Evolutionary conservation across 306 rosid genomes (phyloP), one percentile per base, ranked within the genome.

Genomic region (Trifolium fragiferum): DNA sequence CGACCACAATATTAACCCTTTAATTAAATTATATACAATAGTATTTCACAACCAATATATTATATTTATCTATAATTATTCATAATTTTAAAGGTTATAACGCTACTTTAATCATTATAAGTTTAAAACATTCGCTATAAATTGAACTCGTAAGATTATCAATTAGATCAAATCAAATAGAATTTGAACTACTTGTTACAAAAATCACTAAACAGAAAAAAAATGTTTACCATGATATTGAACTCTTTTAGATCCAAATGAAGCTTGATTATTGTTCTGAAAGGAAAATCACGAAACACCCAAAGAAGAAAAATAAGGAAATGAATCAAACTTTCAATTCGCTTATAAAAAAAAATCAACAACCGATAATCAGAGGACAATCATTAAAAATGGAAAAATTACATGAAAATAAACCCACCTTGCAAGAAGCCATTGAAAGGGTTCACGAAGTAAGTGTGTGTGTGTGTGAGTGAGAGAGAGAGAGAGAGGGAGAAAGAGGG

Each of bases 171-270:
- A 23, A 23, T 23, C 25, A 47, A 23, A 23, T 2, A 9, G 30
- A 70, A 10, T 16, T 27, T 2, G 0, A 76, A 16, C 44, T 23
- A 47, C 15, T 51, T 32, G 50, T 13, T 53, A 38, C 11, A 53
- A n/a, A 72, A 66, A 41, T 7, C 46, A 66, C 1, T 13, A 13
- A 38, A 13, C 59, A 25, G 5, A 19, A 0, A 69, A 43, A 13
- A 14, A n/a, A 76, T 32, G 37, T 14, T 73, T 64, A 85, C 89
- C 86, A 14, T 82, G 81, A 50, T 80, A 79, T 2, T 80, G 76
- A 40, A 75, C 80, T 80, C 86, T 81, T 57, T 85, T 85, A 40
- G 89, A 73, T 19, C 81, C 82, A 15, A 82, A 72, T 10, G 89
- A 74, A 66, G 76, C 78, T 32, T 75, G 89, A 80, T 64, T 79